Percentiles rank a stretch among this genome's conserved stretches.
Evolutionary conservation across 2,329 filamentous ascomycete genomes (phyloP).

Genomic region (Calonectria hawksworthii): DNA sequence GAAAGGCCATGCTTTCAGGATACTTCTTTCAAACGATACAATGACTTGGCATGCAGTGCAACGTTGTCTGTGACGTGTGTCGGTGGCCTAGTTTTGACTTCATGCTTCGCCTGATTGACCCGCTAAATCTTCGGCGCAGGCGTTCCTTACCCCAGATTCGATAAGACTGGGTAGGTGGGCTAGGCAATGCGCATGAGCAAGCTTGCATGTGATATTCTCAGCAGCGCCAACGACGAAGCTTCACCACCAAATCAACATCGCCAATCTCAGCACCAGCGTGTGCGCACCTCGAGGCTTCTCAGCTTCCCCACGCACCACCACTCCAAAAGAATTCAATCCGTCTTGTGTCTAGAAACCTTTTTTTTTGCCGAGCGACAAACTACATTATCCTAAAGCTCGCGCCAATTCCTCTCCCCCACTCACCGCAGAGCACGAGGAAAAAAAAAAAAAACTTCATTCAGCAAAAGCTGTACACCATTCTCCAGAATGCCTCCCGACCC

Average conservation of each 20-base stretch:
- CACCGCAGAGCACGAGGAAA: background rate
- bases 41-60: background rate
- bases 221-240: background rate
- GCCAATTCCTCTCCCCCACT: background rate
- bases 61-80: background rate
- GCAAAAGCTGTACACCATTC: background rate
- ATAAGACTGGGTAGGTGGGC: constrained; percentile 40
- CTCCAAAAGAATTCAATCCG: background rate
- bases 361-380: background rate
- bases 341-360: background rate
- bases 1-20: background rate
- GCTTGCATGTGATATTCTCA: constrained; percentile 43
- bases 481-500: constrained; percentile 41
- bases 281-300: background rate
- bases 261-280: constrained; percentile 12
- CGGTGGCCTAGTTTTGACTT: background rate
- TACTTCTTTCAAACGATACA: background rate
- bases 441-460: background rate
- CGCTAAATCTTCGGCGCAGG: constrained; percentile 10
- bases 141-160: constrained; percentile 10
- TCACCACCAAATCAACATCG: constrained; percentile 36
- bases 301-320: background rate
- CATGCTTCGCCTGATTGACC: background rate
- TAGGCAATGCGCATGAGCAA: background rate
- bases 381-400: background rate